phyloP scores from a whole-genome alignment of 208 protist genomes.

The Crithidia acanthocephali region DNA sequence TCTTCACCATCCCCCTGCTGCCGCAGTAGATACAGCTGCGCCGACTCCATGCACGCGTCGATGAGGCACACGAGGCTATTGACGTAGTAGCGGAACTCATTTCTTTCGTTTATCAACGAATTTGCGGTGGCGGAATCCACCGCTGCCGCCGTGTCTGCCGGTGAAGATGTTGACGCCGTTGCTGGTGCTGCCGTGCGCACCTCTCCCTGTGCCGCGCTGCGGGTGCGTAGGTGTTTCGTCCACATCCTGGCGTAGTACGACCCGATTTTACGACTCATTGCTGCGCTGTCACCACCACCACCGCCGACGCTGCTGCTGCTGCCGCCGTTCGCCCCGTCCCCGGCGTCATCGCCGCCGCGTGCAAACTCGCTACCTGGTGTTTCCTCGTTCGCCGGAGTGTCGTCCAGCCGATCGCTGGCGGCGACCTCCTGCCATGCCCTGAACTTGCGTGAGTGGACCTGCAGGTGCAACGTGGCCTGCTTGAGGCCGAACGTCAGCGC shows the following conservation, averaged over 20 bases:
- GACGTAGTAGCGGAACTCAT: constrained; percentile 34
- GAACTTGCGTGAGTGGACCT: constrained; percentile 44
- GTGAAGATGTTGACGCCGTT: background rate
- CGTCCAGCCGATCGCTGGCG: no score
- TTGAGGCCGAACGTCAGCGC: constrained; percentile 66
- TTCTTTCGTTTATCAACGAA: constrained; percentile 11
- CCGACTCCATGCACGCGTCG: constrained; percentile 46
- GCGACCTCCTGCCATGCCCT: constrained; percentile 3
- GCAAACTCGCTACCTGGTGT: no score
- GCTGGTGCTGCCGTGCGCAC: background rate
- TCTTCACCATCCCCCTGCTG: constrained; percentile 58
- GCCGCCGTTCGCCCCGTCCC: background rate
- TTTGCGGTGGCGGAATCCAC: background rate
- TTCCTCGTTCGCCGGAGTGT: no score
- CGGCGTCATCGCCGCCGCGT: background rate
- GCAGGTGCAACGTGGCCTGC: constrained; percentile 69
- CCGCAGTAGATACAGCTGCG: constrained; percentile 37
- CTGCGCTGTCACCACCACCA: background rate
- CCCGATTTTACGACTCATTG: constrained; percentile 12
- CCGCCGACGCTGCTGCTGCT: background rate
- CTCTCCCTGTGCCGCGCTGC: no score
- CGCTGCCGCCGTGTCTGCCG: background rate
- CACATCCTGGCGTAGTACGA: constrained; percentile 29
- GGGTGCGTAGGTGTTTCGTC: constrained; percentile 2
- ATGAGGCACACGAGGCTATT: constrained; percentile 42